Evolutionary conservation across 1,284 basidiomycete species (phyloP), one percentile per base, ranked within the genome.

Genomic region (Malassezia arunalokei): DNA sequence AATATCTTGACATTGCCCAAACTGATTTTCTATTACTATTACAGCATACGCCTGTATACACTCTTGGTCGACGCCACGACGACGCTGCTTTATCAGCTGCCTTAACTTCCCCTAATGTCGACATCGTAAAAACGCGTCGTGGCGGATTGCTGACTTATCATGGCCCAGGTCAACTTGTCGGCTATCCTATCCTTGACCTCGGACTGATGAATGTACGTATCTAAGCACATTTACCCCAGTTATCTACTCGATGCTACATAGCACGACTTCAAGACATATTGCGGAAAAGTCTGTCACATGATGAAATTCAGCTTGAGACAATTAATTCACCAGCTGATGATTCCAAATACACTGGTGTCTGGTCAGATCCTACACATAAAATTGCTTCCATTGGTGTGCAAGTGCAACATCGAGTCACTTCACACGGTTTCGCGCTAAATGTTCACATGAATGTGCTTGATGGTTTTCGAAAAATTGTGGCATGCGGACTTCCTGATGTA

Each of bases 121-220:
- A 92, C 67, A 92, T 92, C 70, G 79, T 85, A 37, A 77, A 81
- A 31, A 84, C 90, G 2, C 80, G 82, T 57, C 79, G 94, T 54
- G 92, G 92, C 8, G 92, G 92, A 1, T 84, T 95, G 74, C 80
- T 90, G 51, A 99, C 94, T 2, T 99, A 89, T 74, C 94, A 99
- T 73, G 94, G 94, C 0, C 92, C 92, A 0, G 94, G 94, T 2
- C 94, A 99, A 75, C 78, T 99, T 58, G 86, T 95, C 11, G 94
- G 89, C 31, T 99, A 99, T 70, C 88, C 90, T 1, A 79, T 96
- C 46, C 77, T 96, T 40, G 90, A 98, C 75, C 78, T 96, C 14
- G 78, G 76, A 1, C 74, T 76, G 9, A 78, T 80, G 68, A 70
- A 76, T 47, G 79, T 82, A 69, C 78, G 82, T 57, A 11, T n/a